Percentiles rank a stretch among this genome's conserved stretches.
phyloP scores from a whole-genome alignment of 23 red algal genomes.

The Gracilaria domingensis region DNA sequence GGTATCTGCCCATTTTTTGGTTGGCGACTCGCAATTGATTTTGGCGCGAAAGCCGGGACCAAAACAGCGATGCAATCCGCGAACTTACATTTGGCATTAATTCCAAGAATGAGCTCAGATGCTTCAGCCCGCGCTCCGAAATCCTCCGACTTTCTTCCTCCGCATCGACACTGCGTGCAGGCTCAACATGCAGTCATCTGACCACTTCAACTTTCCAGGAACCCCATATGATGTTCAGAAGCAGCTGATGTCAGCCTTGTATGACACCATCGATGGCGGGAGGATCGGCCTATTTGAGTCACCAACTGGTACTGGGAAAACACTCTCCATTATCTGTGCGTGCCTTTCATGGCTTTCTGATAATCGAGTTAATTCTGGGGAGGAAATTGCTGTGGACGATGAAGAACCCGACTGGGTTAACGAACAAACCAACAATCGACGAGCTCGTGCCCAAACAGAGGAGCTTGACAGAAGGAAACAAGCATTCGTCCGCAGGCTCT shows the following conservation, averaged over 20 bases:
- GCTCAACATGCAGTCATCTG: not conserved
- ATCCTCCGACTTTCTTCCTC: not conserved
- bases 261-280: conserved; percentile 67
- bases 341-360: conserved; percentile 84
- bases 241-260: conserved; percentile 79
- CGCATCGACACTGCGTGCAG: not conserved
- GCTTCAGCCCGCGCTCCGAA: too few species aligned
- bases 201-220: conserved; percentile 63
- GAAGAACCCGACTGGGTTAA: conserved; percentile 85
- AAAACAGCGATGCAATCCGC: not conserved
- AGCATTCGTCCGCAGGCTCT: conserved; percentile 9
- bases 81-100: not conserved
- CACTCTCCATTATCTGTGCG: conserved; percentile 91
- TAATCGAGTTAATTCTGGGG: conserved; percentile 14
- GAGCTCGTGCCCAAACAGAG: conserved; percentile 28
- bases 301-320: conserved; percentile 98
- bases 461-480: conserved; percentile 25
- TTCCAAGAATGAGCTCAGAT: not conserved
- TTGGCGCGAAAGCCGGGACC: conserved; percentile 5
- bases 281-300: conserved; percentile 91
- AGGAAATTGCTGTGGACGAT: not conserved
- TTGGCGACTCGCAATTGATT: not conserved
- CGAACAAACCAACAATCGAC: conserved; percentile 32
- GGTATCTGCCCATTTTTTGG: too few species aligned
- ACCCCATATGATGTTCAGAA: conserved; percentile 79